These are phyloP conservation scores for Candolleomyces eurysporus DNA, from an alignment of 768 basidiomycete species.

Conservation along the genomic window DNA sequence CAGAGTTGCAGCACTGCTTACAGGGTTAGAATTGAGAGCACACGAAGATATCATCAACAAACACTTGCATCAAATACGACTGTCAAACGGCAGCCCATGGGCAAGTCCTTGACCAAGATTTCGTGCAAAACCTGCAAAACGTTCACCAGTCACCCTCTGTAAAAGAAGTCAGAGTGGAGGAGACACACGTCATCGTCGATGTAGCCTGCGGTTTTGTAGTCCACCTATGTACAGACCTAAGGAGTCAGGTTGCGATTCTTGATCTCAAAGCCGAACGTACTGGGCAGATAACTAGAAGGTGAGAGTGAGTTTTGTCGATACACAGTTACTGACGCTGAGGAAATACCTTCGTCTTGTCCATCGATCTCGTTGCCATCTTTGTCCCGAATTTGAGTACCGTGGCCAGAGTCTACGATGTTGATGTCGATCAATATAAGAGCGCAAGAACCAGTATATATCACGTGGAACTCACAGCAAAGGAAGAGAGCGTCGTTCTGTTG, in stretches of 20 bases:
- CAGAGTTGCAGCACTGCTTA: constrained; percentile 71
- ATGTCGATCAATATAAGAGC: background rate
- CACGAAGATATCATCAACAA: background rate
- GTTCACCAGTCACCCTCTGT: background rate
- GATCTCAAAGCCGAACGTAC: background rate
- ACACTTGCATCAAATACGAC: constrained; percentile 57
- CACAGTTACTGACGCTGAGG: background rate
- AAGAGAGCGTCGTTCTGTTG: constrained; percentile 2
- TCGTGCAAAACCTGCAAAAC: constrained; percentile 62
- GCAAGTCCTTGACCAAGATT: constrained; percentile 78
- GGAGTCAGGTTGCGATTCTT: background rate
- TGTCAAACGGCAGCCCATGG: constrained; percentile 86
- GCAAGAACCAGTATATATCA: background rate
- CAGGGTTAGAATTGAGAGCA: background rate
- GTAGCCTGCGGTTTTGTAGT: constrained; percentile 57
- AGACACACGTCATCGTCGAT: constrained; percentile 85
- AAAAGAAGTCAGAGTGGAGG: background rate
- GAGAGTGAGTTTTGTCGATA: background rate
- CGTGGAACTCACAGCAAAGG: background rate
- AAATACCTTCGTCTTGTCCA: background rate
- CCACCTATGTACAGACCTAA: constrained; percentile 28
- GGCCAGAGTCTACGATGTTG: background rate
- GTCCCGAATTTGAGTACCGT: background rate
- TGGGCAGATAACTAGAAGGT: background rate
- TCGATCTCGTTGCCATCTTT: background rate